Conservation (phyloP, 345 rosid genomes). For the Aquilaria malaccensis region DNA sequence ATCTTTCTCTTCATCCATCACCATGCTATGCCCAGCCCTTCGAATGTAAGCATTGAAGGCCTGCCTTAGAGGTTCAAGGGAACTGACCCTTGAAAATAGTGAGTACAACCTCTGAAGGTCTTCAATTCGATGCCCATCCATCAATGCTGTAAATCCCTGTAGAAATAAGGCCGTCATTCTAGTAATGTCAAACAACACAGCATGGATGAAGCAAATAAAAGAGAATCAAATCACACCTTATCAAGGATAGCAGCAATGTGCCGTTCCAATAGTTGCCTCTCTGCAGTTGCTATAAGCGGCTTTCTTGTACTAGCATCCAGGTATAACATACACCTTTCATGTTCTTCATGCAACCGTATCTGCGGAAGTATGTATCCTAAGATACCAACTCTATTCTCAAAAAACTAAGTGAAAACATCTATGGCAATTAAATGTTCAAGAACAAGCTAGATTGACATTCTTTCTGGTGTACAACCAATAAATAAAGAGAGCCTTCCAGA, state of each 20-base stretch:
- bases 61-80: conserved; percentile 81
- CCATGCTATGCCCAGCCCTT: conserved; percentile 70
- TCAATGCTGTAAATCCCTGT: conserved; percentile 85
- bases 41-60: conserved; percentile 72
- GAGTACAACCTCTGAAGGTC: conserved; percentile 84
- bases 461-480: neutral
- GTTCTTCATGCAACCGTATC: conserved; percentile 94
- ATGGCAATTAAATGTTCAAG: neutral
- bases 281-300: conserved; percentile 75
- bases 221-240: conserved; percentile 45
- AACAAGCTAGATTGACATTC: neutral
- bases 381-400: too few species aligned
- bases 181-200: conserved; percentile 3
- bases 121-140: conserved; percentile 91
- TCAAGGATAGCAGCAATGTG: conserved; percentile 86
- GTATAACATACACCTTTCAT: conserved; percentile 88
- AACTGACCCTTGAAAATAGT: conserved; percentile 72
- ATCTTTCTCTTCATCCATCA: conserved; percentile 98
- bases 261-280: conserved; percentile 82
- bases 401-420: too few species aligned
- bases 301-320: conserved; percentile 82
- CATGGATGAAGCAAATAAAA: conserved; percentile 2
- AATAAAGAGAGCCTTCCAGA: neutral
- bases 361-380: conserved; percentile 23
- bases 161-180: conserved; percentile 5